Percentiles rank a stretch among this genome's conserved stretches.
phyloP scores from a whole-genome alignment of 2,329 filamentous ascomycete species.

The Paecilomyces fulvus region DNA sequence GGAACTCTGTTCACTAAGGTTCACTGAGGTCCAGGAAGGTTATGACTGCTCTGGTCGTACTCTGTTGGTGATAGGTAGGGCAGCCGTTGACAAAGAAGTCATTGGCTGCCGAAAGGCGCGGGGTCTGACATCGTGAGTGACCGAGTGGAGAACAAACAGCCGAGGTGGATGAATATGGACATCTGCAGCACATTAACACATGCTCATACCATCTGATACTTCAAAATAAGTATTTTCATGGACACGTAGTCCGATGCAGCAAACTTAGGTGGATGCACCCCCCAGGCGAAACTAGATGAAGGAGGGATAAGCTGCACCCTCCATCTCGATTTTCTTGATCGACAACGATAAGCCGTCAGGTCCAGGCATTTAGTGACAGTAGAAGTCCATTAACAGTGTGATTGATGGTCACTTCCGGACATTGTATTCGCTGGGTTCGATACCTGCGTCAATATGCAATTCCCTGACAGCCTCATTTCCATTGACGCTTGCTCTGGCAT shows the following conservation, averaged over 20 bases:
- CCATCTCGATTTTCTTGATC: not conserved
- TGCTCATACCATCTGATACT: not conserved
- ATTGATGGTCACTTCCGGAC: not conserved
- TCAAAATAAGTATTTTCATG: not conserved
- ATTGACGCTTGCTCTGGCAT: not conserved
- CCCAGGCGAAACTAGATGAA: not conserved
- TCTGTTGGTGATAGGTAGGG: not conserved
- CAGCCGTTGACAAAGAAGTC: not conserved
- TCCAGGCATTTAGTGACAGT: not conserved
- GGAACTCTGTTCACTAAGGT: no score
- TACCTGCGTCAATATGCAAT: not conserved
- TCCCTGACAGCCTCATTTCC: not conserved
- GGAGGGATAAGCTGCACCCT: not conserved
- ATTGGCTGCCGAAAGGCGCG: not conserved
- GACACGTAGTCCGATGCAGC: not conserved
- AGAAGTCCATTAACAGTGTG: not conserved
- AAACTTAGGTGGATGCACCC: not conserved
- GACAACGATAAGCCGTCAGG: not conserved
- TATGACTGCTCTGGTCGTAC: not conserved
- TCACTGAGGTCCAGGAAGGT: no score
- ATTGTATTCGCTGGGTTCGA: not conserved
- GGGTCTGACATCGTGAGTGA: not conserved
- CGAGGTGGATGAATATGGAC: not conserved
- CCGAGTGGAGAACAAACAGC: not conserved
- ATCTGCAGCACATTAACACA: not conserved